phyloP scores from a whole-genome alignment of 1,284 basidiomycete genomes.

The Apiotrichum gracile region DNA sequence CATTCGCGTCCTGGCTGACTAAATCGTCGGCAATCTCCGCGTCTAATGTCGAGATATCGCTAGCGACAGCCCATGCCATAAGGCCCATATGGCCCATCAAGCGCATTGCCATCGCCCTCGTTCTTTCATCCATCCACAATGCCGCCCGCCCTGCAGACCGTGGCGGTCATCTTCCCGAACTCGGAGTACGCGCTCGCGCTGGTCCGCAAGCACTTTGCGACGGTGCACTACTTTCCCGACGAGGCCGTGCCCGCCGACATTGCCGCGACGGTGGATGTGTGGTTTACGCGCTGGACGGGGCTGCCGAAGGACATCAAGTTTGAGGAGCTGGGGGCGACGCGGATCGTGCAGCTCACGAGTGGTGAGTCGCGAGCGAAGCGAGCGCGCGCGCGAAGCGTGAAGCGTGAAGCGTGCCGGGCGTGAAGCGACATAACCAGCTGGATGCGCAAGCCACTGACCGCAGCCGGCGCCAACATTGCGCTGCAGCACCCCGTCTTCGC shows the following conservation, averaged over 20 bases:
- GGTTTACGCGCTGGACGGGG: slow-evolving; percentile 22
- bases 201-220: slow-evolving; percentile 24
- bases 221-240: slow-evolving; percentile 30
- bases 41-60: neutral
- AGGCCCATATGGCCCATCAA: too few species aligned
- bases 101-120: too few species aligned
- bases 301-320: slow-evolving; percentile 20
- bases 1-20: neutral
- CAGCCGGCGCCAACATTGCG: slow-evolving; percentile 38
- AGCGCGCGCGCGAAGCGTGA: neutral
- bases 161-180: slow-evolving; percentile 10
- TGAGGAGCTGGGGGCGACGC: slow-evolving; percentile 21
- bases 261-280: slow-evolving; percentile 28
- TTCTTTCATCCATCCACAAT: neutral
- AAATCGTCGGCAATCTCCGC: neutral
- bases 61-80: too few species aligned
- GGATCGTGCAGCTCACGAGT: slow-evolving; percentile 35
- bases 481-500: slow-evolving; percentile 23
- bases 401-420: neutral
- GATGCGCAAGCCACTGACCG: neutral
- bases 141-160: neutral
- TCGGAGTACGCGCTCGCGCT: slow-evolving; percentile 21
- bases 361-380: slow-evolving; percentile 19
- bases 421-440: too few species aligned
- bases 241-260: slow-evolving; percentile 19